Evolutionary conservation across 2,329 filamentous ascomycete genomes (phyloP).

Genomic region (Neurospora sp.): DNA sequence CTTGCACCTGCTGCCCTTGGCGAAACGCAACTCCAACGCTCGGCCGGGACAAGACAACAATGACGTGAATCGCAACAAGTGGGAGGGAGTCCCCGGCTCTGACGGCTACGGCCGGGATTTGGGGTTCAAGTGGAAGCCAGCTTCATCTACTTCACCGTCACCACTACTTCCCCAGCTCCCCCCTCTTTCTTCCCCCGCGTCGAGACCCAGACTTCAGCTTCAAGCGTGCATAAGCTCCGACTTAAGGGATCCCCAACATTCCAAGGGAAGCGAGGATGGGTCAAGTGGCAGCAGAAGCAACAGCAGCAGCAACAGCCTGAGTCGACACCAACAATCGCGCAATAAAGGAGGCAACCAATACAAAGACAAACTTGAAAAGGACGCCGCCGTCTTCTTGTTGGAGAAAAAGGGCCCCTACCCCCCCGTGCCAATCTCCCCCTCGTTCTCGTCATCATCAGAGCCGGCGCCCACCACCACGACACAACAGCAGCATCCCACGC

Average conservation of each 20-base stretch:
- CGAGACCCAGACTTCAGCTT: background rate
- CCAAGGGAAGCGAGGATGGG: background rate
- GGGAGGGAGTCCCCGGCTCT: background rate
- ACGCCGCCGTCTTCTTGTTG: background rate
- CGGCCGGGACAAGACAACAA: slow-evolving; percentile 1
- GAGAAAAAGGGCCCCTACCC: background rate
- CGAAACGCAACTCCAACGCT: slow-evolving; percentile 1
- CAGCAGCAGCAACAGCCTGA: background rate
- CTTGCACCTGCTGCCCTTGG: slow-evolving; percentile 2
- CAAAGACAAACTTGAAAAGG: background rate
- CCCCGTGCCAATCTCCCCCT: background rate
- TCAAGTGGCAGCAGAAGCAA: background rate
- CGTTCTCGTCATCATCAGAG: background rate
- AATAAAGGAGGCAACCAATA: background rate
- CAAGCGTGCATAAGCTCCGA: background rate
- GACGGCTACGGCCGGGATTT: background rate
- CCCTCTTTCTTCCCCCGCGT: background rate
- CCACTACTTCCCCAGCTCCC: background rate
- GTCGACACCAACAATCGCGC: background rate
- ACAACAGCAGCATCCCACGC: background rate
- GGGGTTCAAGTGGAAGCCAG: background rate
- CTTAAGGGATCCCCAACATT: background rate
- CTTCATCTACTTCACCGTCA: background rate
- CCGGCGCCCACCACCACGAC: background rate
- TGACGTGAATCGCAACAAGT: slow-evolving; percentile 1